phyloP scores from a whole-genome alignment of 2,329 filamentous ascomycete genomes.

The Colletotrichum musae region DNA sequence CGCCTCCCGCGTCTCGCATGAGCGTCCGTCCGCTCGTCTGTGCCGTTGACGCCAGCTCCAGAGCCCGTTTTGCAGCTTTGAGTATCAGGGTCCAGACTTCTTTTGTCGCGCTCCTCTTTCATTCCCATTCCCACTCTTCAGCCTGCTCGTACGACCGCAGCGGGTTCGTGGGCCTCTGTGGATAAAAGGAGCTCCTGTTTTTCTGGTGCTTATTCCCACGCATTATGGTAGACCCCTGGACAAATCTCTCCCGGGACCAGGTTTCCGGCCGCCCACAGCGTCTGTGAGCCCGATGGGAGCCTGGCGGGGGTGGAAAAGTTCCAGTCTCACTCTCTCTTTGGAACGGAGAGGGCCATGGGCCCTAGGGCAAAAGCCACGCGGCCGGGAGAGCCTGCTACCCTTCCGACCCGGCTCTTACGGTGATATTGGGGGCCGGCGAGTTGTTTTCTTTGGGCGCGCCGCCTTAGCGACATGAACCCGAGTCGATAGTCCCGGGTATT shows the following conservation, averaged over 20 bases:
- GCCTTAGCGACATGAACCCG: slow-evolving; percentile 6
- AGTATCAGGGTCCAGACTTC: neutral
- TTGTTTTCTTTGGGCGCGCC: neutral
- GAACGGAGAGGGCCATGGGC: neutral
- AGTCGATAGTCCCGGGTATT: slow-evolving; percentile 20
- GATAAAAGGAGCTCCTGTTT: neutral
- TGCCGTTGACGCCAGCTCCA: too few species aligned
- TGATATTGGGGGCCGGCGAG: slow-evolving; percentile 29
- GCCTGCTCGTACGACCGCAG: slow-evolving; percentile 1
- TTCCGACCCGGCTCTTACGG: slow-evolving; percentile 8
- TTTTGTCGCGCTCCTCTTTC: neutral
- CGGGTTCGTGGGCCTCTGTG: neutral
- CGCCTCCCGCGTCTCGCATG: slow-evolving; percentile 13
- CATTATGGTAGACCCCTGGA: slow-evolving; percentile 13
- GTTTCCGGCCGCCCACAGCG: slow-evolving; percentile 19
- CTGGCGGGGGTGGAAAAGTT: neutral
- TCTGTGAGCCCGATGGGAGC: slow-evolving; percentile 6
- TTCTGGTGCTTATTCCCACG: slow-evolving; percentile 10
- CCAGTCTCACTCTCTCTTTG: neutral
- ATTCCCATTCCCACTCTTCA: neutral
- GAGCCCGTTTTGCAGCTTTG: neutral
- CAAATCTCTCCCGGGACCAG: slow-evolving; percentile 19
- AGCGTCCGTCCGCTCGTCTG: neutral
- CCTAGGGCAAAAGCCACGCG: slow-evolving; percentile 24
- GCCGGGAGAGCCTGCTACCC: slow-evolving; percentile 12